These are phyloP conservation scores for Gardenia jasminoides DNA, from an alignment of 257 asterid species.

Conservation along the genomic window DNA sequence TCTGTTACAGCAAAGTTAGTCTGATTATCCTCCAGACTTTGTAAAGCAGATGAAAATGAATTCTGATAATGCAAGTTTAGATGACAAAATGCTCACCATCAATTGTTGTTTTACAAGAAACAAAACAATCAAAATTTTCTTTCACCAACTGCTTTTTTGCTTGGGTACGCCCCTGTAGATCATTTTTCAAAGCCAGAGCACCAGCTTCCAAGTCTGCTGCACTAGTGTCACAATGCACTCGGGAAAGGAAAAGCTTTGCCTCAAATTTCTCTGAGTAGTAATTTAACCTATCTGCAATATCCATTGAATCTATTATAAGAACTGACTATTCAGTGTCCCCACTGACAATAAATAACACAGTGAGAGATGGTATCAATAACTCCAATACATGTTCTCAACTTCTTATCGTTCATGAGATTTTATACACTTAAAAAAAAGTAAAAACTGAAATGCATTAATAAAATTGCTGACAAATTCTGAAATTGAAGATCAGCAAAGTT, in stretches of 20 bases:
- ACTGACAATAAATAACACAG: conserved; percentile 2
- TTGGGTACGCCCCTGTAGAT: conserved; percentile 91
- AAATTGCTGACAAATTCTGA: neutral
- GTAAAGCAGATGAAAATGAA: conserved; percentile 6
- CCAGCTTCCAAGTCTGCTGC: conserved; percentile 90
- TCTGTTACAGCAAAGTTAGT: conserved; percentile 46
- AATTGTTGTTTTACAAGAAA: conserved; percentile 97
- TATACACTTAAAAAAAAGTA: neutral
- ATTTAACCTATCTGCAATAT: conserved; percentile 73
- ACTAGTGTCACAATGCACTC: conserved; percentile 85
- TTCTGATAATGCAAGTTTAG: conserved; percentile 4
- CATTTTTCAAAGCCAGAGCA: conserved; percentile 76
- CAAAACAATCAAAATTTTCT: conserved; percentile 97
- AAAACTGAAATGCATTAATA: neutral
- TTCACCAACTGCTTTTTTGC: conserved; percentile 97
- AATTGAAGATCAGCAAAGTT: neutral
- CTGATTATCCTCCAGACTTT: conserved; percentile 11
- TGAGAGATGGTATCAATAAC: neutral
- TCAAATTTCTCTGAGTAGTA: conserved; percentile 89
- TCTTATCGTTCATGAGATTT: neutral
- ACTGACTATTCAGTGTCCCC: neutral
- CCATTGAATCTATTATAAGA: conserved; percentile 12
- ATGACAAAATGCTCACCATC: conserved; percentile 65
- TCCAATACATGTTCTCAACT: neutral
- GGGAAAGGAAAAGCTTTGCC: conserved; percentile 79